phyloP scores from a whole-genome alignment of 441 rosid species.

The Bruguiera hainesii region DNA sequence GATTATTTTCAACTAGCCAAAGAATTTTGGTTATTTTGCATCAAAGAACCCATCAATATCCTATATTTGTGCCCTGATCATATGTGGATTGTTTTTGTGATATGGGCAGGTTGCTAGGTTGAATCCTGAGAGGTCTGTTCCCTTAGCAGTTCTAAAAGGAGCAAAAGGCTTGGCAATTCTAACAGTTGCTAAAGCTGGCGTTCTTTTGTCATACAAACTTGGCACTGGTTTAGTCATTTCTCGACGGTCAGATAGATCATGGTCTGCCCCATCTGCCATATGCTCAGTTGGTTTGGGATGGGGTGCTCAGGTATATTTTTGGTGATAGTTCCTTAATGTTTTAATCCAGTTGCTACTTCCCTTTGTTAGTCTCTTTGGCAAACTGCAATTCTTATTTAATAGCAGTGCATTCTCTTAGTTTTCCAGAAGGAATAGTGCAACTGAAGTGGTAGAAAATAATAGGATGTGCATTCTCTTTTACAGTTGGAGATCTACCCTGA shows the following conservation, averaged over 20 bases:
- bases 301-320: slow-evolving; percentile 88
- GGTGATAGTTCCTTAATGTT: not conserved
- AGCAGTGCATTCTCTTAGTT: too few species aligned
- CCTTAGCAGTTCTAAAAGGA: slow-evolving; percentile 64
- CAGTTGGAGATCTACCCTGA: not conserved
- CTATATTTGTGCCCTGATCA: not conserved
- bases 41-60: not conserved
- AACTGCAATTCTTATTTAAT: not conserved
- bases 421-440: not conserved
- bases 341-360: not conserved
- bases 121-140: slow-evolving; percentile 89
- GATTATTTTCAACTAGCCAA: slow-evolving; percentile 2
- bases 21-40: slow-evolving; percentile 4
- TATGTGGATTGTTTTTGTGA: slow-evolving; percentile 1
- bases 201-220: slow-evolving; percentile 71
- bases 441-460: not conserved
- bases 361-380: not conserved
- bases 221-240: slow-evolving; percentile 94
- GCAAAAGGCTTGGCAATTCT: slow-evolving; percentile 89
- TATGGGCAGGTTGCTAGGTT: slow-evolving; percentile 56
- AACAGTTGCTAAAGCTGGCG: slow-evolving; percentile 94
- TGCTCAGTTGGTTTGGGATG: slow-evolving; percentile 83
- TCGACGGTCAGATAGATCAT: slow-evolving; percentile 82
- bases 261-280: slow-evolving; percentile 98
- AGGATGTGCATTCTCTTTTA: not conserved